These are phyloP conservation scores for Rauvolfia tetraphylla DNA, from an alignment of 257 asterid genomes.

Conservation along the genomic window DNA sequence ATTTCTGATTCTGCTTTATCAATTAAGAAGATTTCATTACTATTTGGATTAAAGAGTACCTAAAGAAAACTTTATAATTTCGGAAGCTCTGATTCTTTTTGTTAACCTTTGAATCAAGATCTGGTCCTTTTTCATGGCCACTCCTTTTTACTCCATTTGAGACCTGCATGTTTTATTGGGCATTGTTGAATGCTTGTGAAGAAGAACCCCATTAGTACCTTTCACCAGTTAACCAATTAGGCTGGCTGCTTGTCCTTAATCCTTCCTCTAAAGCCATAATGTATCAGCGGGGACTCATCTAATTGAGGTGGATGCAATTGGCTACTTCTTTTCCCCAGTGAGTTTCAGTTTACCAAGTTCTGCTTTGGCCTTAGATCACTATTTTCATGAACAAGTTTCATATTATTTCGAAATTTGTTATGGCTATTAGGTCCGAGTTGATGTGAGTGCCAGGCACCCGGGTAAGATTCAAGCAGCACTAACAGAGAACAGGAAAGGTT, in stretches of 20 bases:
- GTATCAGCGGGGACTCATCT: conserved; percentile 98
- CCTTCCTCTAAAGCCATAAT: conserved; percentile 55
- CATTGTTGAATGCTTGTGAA: background rate
- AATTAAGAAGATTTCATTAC: background rate
- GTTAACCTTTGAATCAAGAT: background rate
- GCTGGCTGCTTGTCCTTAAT: conserved; percentile 43
- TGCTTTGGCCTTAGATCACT: conserved; percentile 11
- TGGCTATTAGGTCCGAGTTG: conserved; percentile 70
- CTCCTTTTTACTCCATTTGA: background rate
- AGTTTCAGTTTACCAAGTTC: conserved; percentile 28
- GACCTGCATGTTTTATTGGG: conserved; percentile 3
- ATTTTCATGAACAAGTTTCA: conserved; percentile 11
- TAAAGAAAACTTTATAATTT: background rate
- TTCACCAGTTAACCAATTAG: background rate
- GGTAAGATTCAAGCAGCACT: conserved; percentile 98
- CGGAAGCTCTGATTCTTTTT: background rate
- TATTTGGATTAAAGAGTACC: background rate
- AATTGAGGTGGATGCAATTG: conserved; percentile 85
- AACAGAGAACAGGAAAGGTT: conserved; percentile 83
- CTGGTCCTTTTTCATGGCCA: background rate
- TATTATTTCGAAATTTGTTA: conserved; percentile 9
- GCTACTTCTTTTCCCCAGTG: conserved; percentile 93
- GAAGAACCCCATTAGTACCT: background rate
- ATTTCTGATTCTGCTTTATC: background rate
- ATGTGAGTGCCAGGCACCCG: conserved; percentile 94